Evolutionary conservation across 2,329 filamentous ascomycete species (phyloP).

Genomic region (Grosmannia huntii): DNA sequence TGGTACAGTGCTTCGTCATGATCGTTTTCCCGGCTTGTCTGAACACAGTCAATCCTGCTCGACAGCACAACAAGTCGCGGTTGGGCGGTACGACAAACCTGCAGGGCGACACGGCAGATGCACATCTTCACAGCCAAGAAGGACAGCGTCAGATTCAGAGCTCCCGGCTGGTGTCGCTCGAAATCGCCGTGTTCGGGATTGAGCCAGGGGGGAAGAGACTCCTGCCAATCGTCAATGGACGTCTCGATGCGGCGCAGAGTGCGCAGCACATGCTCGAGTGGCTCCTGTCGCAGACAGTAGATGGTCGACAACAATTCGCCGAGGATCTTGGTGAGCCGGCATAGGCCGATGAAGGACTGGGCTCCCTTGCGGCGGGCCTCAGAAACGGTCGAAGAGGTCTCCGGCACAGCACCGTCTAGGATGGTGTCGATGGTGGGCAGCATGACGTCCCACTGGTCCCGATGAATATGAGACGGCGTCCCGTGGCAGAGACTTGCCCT

Average conservation of each 20-base stretch:
- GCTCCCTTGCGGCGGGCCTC: neutral
- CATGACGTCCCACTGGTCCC: slow-evolving; percentile 1
- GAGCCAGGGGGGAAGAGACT: slow-evolving; percentile 1
- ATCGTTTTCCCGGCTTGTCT: slow-evolving; percentile 2
- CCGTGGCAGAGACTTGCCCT: slow-evolving; percentile 4
- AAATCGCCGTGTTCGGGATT: neutral
- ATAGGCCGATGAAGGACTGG: slow-evolving; percentile 1
- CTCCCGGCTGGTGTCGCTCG: neutral
- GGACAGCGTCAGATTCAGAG: neutral
- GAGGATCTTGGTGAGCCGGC: slow-evolving; percentile 1
- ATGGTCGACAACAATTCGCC: neutral
- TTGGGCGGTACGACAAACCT: neutral
- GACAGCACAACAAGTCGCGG: neutral
- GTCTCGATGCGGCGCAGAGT: slow-evolving; percentile 1
- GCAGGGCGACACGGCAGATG: slow-evolving; percentile 1
- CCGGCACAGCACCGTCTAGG: neutral
- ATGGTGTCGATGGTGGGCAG: neutral
- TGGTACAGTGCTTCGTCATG: slow-evolving; percentile 3
- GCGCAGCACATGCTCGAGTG: neutral
- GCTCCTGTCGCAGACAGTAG: neutral
- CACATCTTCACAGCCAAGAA: slow-evolving; percentile 2
- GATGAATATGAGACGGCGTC: slow-evolving; percentile 2
- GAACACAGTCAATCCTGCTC: neutral
- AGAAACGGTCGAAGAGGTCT: neutral
- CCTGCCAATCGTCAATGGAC: slow-evolving; percentile 1